Evolutionary conservation across 306 rosid species (phyloP).

Genomic region (Cotoneaster glaucophyllus): DNA sequence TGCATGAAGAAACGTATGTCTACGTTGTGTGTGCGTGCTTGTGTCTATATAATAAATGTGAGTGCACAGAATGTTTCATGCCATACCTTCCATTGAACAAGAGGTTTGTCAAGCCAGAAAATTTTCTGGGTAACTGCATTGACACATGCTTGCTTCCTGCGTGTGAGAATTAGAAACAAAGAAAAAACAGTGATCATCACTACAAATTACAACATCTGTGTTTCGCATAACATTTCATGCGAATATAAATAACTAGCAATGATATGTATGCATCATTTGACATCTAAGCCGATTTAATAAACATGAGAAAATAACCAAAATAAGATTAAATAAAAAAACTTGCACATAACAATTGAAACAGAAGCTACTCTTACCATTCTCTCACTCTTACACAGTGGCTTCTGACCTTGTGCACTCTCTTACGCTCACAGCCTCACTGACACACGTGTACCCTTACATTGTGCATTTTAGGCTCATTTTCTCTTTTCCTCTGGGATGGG

Average conservation of each 20-base stretch:
- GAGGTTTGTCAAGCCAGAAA: slow-evolving; percentile 68
- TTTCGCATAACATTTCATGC: not conserved
- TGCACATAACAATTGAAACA: not conserved
- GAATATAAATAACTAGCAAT: not conserved
- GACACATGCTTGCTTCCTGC: slow-evolving; percentile 60
- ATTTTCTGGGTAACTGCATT: slow-evolving; percentile 63
- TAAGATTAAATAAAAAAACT: not conserved
- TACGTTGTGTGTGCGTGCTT: not conserved
- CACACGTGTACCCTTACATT: not conserved
- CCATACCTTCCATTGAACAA: slow-evolving; percentile 74
- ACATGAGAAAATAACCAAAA: not conserved
- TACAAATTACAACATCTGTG: not conserved
- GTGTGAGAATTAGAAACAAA: not conserved
- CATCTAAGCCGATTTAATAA: not conserved
- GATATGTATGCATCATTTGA: not conserved
- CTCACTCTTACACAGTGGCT: not conserved
- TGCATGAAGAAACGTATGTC: not conserved
- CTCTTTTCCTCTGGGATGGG: not conserved
- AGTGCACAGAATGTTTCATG: not conserved
- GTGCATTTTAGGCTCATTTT: not conserved
- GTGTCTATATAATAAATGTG: not conserved
- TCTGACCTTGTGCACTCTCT: not conserved
- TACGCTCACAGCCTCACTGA: not conserved
- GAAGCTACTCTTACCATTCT: not conserved
- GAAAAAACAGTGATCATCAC: slow-evolving; percentile 1